Evolutionary conservation across 768 basidiomycete genomes (phyloP).

Genomic region (Porphyrellus cyaneotinctus): DNA sequence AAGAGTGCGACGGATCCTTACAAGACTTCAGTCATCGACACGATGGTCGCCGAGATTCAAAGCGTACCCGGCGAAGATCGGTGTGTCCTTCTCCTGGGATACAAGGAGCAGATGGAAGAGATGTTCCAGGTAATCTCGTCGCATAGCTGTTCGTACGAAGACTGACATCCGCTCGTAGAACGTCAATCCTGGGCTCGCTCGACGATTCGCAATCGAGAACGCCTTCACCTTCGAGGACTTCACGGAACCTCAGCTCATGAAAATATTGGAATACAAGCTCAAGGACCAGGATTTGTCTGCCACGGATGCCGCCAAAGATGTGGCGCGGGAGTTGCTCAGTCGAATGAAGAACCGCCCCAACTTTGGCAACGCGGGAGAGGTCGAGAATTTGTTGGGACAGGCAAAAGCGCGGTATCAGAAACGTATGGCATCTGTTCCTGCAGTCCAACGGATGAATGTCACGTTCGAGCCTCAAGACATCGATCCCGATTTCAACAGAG

Average conservation of each 20-base stretch:
- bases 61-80: constrained; percentile 67
- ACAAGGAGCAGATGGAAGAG: constrained; percentile 61
- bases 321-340: constrained; percentile 48
- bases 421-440: constrained; percentile 32
- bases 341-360: constrained; percentile 44
- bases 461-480: constrained; percentile 51
- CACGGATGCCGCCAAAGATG: constrained; percentile 51
- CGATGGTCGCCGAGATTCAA: constrained; percentile 72
- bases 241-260: constrained; percentile 45
- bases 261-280: constrained; percentile 56
- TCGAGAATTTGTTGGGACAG: constrained; percentile 55
- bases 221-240: constrained; percentile 70
- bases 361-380: constrained; percentile 65
- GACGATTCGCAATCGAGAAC: constrained; percentile 66
- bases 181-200: constrained; percentile 64
- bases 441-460: constrained; percentile 23
- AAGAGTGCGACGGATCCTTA: constrained; percentile 42
- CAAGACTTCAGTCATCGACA: constrained; percentile 71
- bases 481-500: constrained; percentile 58
- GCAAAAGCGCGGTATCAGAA: constrained; percentile 49
- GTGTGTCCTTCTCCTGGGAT: constrained; percentile 63
- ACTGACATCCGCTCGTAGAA: constrained; percentile 39
- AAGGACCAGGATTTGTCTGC: constrained; percentile 55
- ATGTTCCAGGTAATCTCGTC: constrained; percentile 62
- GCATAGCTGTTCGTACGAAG: not conserved